Conservation (phyloP, 257 asterid genomes). For the Lycium ferocissimum region DNA sequence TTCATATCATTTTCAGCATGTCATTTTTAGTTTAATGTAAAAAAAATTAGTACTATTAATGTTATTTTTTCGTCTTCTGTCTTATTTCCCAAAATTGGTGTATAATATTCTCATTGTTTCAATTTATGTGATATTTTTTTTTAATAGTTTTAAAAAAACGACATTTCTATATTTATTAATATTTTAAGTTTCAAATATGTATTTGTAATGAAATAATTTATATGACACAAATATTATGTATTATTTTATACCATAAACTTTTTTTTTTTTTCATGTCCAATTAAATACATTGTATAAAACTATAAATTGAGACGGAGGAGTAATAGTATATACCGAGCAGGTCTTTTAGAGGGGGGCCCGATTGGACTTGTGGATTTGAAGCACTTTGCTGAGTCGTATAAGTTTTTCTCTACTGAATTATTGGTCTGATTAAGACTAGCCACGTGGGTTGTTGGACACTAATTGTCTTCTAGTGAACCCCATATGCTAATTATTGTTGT, state of each 20-base stretch:
- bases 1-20: not conserved
- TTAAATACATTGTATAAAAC: too few species aligned
- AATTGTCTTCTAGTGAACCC: constrained; percentile 33
- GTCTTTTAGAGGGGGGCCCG: not conserved
- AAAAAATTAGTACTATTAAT: too few species aligned
- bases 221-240: too few species aligned
- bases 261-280: too few species aligned
- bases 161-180: too few species aligned
- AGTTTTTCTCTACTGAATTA: constrained; percentile 27
- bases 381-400: constrained; percentile 27
- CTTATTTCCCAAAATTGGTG: not conserved
- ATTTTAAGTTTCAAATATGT: too few species aligned
- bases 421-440: constrained; percentile 36
- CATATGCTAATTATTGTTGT: constrained; percentile 27
- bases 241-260: too few species aligned
- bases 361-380: constrained; percentile 11
- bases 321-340: not conserved
- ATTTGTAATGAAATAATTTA: too few species aligned
- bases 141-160: too few species aligned
- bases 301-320: too few species aligned
- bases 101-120: not conserved
- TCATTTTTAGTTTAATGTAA: not conserved
- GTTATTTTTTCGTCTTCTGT: not conserved
- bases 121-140: too few species aligned
- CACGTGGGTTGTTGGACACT: constrained; percentile 45